phyloP scores from a whole-genome alignment of 306 rosid genomes.

The Heteromeles arbutifolia region DNA sequence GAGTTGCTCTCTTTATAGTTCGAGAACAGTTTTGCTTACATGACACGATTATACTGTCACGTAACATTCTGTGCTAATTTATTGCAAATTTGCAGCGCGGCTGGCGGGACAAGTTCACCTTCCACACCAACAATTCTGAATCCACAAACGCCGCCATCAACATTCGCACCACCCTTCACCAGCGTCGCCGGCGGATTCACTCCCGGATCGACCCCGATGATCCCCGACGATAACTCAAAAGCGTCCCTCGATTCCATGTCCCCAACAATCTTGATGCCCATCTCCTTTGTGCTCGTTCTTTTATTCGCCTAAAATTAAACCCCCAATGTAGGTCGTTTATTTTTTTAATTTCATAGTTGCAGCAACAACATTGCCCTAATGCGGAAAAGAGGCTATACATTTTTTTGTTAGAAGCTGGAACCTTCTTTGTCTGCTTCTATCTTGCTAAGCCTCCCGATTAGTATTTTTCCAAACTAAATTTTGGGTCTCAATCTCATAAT shows the following conservation, averaged over 20 bases:
- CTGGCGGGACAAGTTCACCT: slow-evolving; percentile 66
- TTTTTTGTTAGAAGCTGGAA: slow-evolving; percentile 59
- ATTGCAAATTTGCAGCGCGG: slow-evolving; percentile 42
- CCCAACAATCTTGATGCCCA: slow-evolving; percentile 10
- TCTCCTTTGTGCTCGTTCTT: slow-evolving; percentile 23
- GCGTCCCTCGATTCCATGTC: background rate
- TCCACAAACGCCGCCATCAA: slow-evolving; percentile 30
- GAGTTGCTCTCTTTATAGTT: background rate
- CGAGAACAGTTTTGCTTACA: too few species aligned
- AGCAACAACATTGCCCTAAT: background rate
- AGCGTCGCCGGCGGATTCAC: slow-evolving; percentile 15
- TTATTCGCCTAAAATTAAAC: slow-evolving; percentile 12
- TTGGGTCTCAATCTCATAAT: too few species aligned
- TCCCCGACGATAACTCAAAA: slow-evolving; percentile 28
- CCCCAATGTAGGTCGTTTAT: slow-evolving; percentile 7
- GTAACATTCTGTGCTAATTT: too few species aligned
- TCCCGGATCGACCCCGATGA: slow-evolving; percentile 19
- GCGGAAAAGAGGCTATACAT: slow-evolving; percentile 35
- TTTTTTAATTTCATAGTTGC: background rate
- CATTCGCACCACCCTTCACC: slow-evolving; percentile 14
- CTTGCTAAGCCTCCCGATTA: background rate
- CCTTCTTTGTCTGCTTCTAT: slow-evolving; percentile 13
- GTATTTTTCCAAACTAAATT: too few species aligned
- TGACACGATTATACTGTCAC: fast-evolving
- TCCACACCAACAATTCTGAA: slow-evolving; percentile 25